Conservation (phyloP, 805 yeast genomes). For the Nakazawaea pomicola region DNA sequence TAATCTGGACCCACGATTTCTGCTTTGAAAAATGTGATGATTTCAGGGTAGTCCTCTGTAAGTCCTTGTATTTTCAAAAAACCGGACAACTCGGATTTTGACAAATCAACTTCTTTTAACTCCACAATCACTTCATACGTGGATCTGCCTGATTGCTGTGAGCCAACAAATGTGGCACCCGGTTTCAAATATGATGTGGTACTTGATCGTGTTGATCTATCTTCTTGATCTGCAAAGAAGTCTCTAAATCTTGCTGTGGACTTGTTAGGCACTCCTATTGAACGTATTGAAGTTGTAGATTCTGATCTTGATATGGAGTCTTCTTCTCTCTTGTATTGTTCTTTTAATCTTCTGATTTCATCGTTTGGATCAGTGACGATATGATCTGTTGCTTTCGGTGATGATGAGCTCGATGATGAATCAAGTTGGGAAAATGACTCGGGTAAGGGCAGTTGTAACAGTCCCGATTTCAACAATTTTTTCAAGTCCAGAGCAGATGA, state of each 20-base stretch:
- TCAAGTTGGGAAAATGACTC: background rate
- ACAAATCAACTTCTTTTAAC: conserved; percentile 62
- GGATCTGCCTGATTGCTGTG: conserved; percentile 64
- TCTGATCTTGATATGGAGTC: background rate
- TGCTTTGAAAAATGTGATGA: conserved; percentile 69
- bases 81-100: conserved; percentile 48
- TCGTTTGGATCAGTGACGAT: background rate
- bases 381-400: too few species aligned
- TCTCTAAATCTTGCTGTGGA: conserved; percentile 1
- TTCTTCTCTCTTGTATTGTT: conserved; percentile 5
- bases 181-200: conserved; percentile 48
- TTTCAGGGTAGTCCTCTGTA: conserved; percentile 55
- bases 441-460: background rate
- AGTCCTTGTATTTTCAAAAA: conserved; percentile 62
- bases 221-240: conserved; percentile 9
- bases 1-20: conserved; percentile 60
- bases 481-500: background rate
- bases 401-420: too few species aligned
- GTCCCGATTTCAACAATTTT: too few species aligned
- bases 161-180: conserved; percentile 58
- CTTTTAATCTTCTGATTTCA: conserved; percentile 7
- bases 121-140: conserved; percentile 67
- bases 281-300: conserved; percentile 1
- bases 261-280: conserved; percentile 1
- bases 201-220: background rate